Percentiles rank a stretch among this genome's conserved stretches.
Evolutionary conservation across 495 filamentous ascomycete genomes (phyloP).

Genomic region (Aspergillus nanangensis): DNA sequence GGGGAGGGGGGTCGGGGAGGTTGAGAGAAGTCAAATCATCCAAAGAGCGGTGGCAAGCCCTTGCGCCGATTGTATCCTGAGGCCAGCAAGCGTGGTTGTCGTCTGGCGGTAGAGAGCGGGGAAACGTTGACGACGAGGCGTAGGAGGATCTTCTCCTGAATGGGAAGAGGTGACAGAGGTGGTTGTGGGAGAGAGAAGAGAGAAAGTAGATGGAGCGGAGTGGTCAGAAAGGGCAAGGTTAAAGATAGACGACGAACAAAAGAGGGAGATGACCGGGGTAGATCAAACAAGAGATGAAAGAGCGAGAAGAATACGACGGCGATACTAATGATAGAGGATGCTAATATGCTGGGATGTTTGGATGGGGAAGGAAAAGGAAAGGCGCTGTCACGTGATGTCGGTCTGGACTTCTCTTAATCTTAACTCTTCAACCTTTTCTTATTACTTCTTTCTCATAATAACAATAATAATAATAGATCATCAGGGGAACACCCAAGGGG

Average conservation of each 20-base stretch:
- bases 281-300: too few relatives aligned
- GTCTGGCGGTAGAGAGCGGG: conserved; percentile 2
- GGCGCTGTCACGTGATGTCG: conserved; percentile 13
- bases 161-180: too few relatives aligned
- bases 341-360: too few relatives aligned
- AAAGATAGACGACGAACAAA: too few relatives aligned
- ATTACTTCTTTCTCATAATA: background rate
- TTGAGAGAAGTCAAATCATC: background rate
- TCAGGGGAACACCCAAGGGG: too few relatives aligned
- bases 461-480: too few relatives aligned
- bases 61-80: background rate
- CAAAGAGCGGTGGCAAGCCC: background rate
- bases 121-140: conserved; percentile 3
- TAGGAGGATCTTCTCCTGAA: conserved; percentile 7
- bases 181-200: too few relatives aligned
- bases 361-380: background rate
- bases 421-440: background rate
- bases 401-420: conserved; percentile 14
- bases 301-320: too few relatives aligned
- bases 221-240: too few relatives aligned
- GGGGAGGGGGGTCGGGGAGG: background rate
- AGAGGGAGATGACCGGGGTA: too few relatives aligned
- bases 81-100: background rate
- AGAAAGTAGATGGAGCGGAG: too few relatives aligned
- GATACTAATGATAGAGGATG: too few relatives aligned